These are phyloP conservation scores for Odonthalia washingtoniensis DNA, from an alignment of 31 red algal species.

Conservation along the genomic window DNA sequence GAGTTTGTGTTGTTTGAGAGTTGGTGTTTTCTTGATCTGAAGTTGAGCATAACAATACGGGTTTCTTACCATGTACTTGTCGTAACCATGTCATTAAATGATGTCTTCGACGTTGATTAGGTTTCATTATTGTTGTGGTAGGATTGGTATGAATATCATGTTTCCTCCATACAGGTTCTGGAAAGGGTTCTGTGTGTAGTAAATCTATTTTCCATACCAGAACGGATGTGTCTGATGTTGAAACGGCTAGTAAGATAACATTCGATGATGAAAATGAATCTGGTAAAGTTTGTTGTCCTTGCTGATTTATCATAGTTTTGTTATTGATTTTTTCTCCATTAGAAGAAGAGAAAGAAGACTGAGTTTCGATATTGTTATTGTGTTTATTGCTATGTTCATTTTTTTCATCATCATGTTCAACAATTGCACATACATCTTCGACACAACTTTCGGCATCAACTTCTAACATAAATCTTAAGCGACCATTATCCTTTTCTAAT, in stretches of 20 bases:
- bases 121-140: too few relatives aligned
- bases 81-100: conserved; percentile 45
- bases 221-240: conserved; percentile 45
- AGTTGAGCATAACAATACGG: conserved; percentile 49
- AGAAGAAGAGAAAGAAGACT: too few relatives aligned
- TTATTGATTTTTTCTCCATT: too few relatives aligned
- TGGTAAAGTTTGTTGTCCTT: too few relatives aligned
- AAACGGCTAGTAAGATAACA: conserved; percentile 40
- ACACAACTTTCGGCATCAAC: conserved; percentile 71
- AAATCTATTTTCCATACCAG: conserved; percentile 60
- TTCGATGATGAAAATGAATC: background rate
- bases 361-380: too few relatives aligned
- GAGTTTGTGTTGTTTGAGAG: too few relatives aligned
- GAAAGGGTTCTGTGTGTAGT: conserved; percentile 29
- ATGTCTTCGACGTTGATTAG: background rate
- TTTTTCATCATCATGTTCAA: background rate
- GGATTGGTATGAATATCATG: background rate
- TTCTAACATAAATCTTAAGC: conserved; percentile 40
- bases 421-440: conserved; percentile 41
- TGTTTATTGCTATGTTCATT: too few relatives aligned
- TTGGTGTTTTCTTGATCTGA: conserved; percentile 41
- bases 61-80: conserved; percentile 43
- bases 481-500: conserved; percentile 3
- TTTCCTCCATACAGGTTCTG: conserved; percentile 58
- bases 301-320: too few relatives aligned